phyloP scores from a whole-genome alignment of 2,329 filamentous ascomycete species.

The Diplodia seriata region DNA sequence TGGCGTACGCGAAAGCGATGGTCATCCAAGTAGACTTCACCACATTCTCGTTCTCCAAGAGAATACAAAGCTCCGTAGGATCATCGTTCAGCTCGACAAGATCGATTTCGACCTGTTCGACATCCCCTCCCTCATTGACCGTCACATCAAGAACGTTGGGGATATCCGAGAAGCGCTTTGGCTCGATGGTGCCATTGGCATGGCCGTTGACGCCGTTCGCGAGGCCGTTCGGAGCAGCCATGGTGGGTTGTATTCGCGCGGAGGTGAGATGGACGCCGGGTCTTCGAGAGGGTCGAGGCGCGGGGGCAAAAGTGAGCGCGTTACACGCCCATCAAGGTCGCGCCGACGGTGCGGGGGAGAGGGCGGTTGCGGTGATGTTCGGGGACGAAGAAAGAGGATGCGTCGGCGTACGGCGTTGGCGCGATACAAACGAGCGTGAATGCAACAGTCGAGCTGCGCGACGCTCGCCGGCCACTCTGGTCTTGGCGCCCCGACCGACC shows the following conservation, averaged over 20 bases:
- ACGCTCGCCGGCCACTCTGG: slow-evolving; percentile 17
- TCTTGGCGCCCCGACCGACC: slow-evolving; percentile 16
- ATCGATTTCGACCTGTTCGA: slow-evolving; percentile 86
- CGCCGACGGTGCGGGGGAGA: background rate
- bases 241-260: slow-evolving; percentile 14
- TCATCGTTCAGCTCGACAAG: slow-evolving; percentile 91
- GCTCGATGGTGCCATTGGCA: slow-evolving; percentile 22
- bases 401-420: background rate
- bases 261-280: background rate
- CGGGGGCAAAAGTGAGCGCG: slow-evolving; percentile 13
- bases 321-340: slow-evolving; percentile 27
- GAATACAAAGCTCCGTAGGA: slow-evolving; percentile 89
- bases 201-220: slow-evolving; percentile 32
- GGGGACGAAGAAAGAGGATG: background rate
- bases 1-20: slow-evolving; percentile 95
- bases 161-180: slow-evolving; percentile 32
- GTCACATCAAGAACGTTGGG: slow-evolving; percentile 54
- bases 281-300: slow-evolving; percentile 26
- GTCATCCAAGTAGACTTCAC: slow-evolving; percentile 96
- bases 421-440: slow-evolving; percentile 13
- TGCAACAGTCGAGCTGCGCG: slow-evolving; percentile 21
- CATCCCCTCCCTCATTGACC: slow-evolving; percentile 66
- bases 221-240: slow-evolving; percentile 30
- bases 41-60: slow-evolving; percentile 92
- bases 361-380: background rate